Evolutionary conservation across 192 early-diverging fungal genomes (phyloP).

Genomic region (Linnemannia exigua): DNA sequence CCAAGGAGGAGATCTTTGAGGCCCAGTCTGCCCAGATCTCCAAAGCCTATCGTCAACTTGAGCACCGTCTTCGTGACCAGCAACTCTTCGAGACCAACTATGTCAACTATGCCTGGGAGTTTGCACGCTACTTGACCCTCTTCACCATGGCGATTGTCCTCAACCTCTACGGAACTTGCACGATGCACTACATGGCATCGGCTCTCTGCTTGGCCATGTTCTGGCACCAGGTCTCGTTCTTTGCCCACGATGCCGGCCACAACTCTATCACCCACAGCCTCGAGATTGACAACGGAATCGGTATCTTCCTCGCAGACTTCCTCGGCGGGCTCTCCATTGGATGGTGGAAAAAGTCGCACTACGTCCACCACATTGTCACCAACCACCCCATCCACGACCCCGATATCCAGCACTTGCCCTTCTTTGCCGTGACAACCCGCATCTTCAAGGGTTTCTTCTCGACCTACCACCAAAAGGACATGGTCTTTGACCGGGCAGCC

Average conservation of each 20-base stretch:
- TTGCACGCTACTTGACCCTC: slow-evolving; percentile 61
- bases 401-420: slow-evolving; percentile 98
- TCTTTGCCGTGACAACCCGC: slow-evolving; percentile 88
- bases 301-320: slow-evolving; percentile 85
- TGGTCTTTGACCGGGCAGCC: slow-evolving; percentile 85
- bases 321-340: slow-evolving; percentile 91
- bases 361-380: slow-evolving; percentile 97
- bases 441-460: slow-evolving; percentile 90
- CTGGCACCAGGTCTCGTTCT: slow-evolving; percentile 95
- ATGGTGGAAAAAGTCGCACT: slow-evolving; percentile 99
- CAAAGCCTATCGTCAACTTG: slow-evolving; percentile 73
- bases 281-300: slow-evolving; percentile 83
- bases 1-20: slow-evolving; percentile 41
- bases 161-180: slow-evolving; percentile 60
- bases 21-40: slow-evolving; percentile 40
- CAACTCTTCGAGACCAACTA: slow-evolving; percentile 79
- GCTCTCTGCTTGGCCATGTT: slow-evolving; percentile 76
- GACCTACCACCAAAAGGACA: slow-evolving; percentile 86
- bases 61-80: slow-evolving; percentile 68
- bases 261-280: slow-evolving; percentile 86
- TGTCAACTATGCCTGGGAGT: slow-evolving; percentile 66
- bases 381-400: slow-evolving; percentile 97
- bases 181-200: slow-evolving; percentile 66
- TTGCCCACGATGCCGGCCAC: slow-evolving; percentile 98
- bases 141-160: slow-evolving; percentile 62